A percentile compares a stretch with the other conserved stretches of the same genome.
phyloP scores from a whole-genome alignment of 805 yeast genomes.

The Danielia reshetovae region DNA sequence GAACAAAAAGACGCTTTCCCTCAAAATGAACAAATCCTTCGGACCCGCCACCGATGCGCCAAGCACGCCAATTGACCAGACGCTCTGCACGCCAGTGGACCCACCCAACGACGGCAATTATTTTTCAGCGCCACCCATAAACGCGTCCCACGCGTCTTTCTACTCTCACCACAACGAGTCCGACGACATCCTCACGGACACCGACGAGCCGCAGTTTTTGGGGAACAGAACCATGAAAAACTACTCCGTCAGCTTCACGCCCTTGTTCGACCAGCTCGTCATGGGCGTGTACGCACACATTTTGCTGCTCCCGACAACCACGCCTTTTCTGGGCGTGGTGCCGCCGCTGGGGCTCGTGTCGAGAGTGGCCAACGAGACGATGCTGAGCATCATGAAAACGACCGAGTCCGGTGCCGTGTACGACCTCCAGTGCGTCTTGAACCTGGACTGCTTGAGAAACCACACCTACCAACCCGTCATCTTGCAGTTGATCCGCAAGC shows the following conservation, averaged over 20 bases:
- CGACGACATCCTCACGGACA: slow-evolving; percentile 40
- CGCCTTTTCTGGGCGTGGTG: slow-evolving; percentile 39
- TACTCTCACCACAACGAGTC: slow-evolving; percentile 36
- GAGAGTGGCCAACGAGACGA: slow-evolving; percentile 40
- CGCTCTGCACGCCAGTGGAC: slow-evolving; percentile 38
- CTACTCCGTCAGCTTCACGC: slow-evolving; percentile 34
- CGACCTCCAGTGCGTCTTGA: slow-evolving; percentile 33
- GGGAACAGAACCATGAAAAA: slow-evolving; percentile 19
- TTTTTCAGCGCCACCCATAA: slow-evolving; percentile 12
- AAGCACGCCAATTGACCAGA: slow-evolving; percentile 44
- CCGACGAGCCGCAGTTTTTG: slow-evolving; percentile 26
- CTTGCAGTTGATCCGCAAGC: slow-evolving; percentile 38
- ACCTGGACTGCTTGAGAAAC: slow-evolving; percentile 28
- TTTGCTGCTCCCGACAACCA: slow-evolving; percentile 40
- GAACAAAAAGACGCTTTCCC: slow-evolving; percentile 32
- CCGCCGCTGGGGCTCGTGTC: slow-evolving; percentile 45
- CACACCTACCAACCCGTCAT: slow-evolving; percentile 34
- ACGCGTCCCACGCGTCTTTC: slow-evolving; percentile 13
- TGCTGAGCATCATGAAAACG: slow-evolving; percentile 23
- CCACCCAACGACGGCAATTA: slow-evolving; percentile 15
- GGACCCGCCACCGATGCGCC: slow-evolving; percentile 27
- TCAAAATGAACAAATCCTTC: slow-evolving; percentile 32
- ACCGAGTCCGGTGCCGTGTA: slow-evolving; percentile 13
- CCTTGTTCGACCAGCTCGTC: slow-evolving; percentile 34
- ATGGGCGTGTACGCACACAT: slow-evolving; percentile 31